Evolutionary conservation across 1,139 yeast genomes (phyloP), one percentile per base, ranked within the genome.

Genomic region (Kluyveromyces sp.): DNA sequence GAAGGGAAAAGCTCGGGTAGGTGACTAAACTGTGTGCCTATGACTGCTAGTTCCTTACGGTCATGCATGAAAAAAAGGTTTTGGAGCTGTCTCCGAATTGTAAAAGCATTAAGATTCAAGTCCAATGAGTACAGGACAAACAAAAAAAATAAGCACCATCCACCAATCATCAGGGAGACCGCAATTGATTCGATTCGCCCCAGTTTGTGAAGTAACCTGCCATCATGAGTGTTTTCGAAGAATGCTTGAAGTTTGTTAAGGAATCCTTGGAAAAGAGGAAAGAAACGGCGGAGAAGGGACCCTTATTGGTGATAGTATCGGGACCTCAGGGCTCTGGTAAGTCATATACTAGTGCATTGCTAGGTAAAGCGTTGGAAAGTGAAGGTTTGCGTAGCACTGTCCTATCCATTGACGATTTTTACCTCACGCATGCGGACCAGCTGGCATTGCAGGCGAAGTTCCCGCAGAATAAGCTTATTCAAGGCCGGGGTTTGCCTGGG

Each of bases 281-380:
- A 57, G 41, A 58, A 59, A 38, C 10, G 41, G 2, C 38, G 48
- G 4, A 57, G 51, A 25, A 10, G 30, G 39, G 34, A 36, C 87
- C 92, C 1, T 57, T 83, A 32, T 68, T 87, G 3, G 60, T 88
- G 3, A 92, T 92, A 0, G 64, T 88, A 3, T 79, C 85, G 43
- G 97, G 97, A 0, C 95, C 96, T 0, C 97, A 90, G 61, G 97
- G 97, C 0, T 83, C 94, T 1, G 97, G 97, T 0, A 90, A 90
- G 64, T 78, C 95, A 2, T 85, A 78, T 46, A 70, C 83, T 10
- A 76, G 90, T 0, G 61, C 65, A 2, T 65, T 71, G 33, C 37
- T 63, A 3, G 46, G 48, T 30, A 48, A 50, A 25, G 49, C 57
- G 39, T 65, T 85, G 4, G 40, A 72, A 68, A 45, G 74, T 77